These are phyloP conservation scores for Populus hybrid DNA, from an alignment of 441 rosid genomes.

Conservation along the genomic window DNA sequence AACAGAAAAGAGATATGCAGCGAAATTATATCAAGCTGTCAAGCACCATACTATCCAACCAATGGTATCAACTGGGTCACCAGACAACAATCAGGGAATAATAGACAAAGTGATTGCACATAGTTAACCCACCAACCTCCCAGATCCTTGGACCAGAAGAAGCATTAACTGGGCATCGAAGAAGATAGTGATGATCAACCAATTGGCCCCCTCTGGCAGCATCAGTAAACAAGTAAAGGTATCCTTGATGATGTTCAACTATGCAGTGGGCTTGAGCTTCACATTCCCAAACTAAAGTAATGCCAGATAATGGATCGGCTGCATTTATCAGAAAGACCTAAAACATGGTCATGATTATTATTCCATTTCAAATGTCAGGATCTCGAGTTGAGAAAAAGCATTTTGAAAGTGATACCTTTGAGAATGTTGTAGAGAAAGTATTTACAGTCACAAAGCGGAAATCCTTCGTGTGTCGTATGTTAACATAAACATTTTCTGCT, in stretches of 20 bases:
- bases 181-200: conserved; percentile 78
- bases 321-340: conserved; percentile 96
- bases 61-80: background rate
- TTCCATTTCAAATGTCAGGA: conserved; percentile 20
- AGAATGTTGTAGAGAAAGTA: conserved; percentile 62
- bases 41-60: background rate
- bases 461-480: conserved; percentile 80
- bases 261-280: conserved; percentile 79
- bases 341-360: conserved; percentile 41
- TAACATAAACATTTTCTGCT: conserved; percentile 60
- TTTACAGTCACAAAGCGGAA: conserved; percentile 72
- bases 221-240: conserved; percentile 81
- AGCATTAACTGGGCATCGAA: conserved; percentile 47
- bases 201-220: conserved; percentile 58
- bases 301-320: conserved; percentile 82
- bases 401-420: conserved; percentile 54
- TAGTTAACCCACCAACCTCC: conserved; percentile 63
- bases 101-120: background rate
- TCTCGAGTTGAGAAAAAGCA: conserved; percentile 4
- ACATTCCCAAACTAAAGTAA: conserved; percentile 83
- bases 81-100: background rate
- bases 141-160: conserved; percentile 55
- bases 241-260: conserved; percentile 87
- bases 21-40: background rate
- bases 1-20: conserved; percentile 5